Percentiles rank a stretch among this genome's conserved stretches.
Conservation (phyloP, 257 asterid species). For the Anisodus acutangulus region DNA sequence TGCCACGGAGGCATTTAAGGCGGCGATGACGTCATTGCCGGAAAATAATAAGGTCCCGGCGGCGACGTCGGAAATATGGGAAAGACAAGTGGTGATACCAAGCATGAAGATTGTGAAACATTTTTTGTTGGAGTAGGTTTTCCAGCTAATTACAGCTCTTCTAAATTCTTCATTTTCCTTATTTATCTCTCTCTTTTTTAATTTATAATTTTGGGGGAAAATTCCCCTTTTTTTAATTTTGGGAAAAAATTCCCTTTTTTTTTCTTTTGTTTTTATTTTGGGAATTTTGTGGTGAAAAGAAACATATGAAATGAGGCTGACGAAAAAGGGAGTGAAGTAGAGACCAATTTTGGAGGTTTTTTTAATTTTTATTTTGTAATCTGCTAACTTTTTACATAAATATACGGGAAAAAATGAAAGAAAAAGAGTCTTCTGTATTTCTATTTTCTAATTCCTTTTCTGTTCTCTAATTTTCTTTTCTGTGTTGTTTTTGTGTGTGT, state of each 20-base stretch:
- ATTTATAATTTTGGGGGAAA: background rate
- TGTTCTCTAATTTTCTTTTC: no score
- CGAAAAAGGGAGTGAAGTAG: background rate
- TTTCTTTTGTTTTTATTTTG: no score
- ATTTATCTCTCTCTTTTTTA: slow-evolving; percentile 42
- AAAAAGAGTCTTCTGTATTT: background rate
- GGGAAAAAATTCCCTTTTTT: slow-evolving; percentile 29
- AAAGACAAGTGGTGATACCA: slow-evolving; percentile 56
- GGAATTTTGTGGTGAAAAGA: background rate
- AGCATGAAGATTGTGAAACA: slow-evolving; percentile 72
- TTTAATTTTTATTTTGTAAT: slow-evolving; percentile 19
- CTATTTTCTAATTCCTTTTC: background rate
- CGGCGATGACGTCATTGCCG: slow-evolving; percentile 33
- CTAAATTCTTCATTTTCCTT: slow-evolving; percentile 32
- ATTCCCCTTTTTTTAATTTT: slow-evolving; percentile 30
- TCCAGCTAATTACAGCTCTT: slow-evolving; percentile 62
- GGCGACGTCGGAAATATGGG: slow-evolving; percentile 54
- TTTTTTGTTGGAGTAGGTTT: slow-evolving; percentile 77
- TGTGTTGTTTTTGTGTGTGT: background rate
- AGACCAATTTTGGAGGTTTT: slow-evolving; percentile 45
- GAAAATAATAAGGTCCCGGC: slow-evolving; percentile 14
- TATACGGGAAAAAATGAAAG: background rate
- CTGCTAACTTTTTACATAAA: background rate
- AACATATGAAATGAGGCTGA: background rate
- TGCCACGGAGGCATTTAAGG: slow-evolving; percentile 55